These are phyloP conservation scores for Colletotrichum navitas DNA, from an alignment of 2,329 filamentous ascomycete genomes.

Conservation along the genomic window DNA sequence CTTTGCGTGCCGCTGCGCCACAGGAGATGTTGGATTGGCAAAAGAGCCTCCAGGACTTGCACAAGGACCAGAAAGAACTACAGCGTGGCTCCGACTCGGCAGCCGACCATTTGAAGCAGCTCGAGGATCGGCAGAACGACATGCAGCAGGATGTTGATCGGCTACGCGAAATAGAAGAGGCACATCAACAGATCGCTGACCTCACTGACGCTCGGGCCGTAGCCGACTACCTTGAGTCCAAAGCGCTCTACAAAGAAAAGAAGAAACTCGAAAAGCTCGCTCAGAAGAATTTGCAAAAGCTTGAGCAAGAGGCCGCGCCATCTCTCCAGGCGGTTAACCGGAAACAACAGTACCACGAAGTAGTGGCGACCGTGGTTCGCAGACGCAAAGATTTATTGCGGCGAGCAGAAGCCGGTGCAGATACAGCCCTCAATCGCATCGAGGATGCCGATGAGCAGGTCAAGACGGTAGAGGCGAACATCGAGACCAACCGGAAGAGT, in stretches of 20 bases:
- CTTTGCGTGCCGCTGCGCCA: slow-evolving; percentile 87
- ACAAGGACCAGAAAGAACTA: slow-evolving; percentile 75
- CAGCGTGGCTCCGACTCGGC: slow-evolving; percentile 70
- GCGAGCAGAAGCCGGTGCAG: slow-evolving; percentile 64
- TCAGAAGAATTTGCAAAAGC: slow-evolving; percentile 66
- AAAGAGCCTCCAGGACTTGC: slow-evolving; percentile 76
- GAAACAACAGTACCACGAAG: slow-evolving; percentile 75
- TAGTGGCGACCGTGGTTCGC: slow-evolving; percentile 67
- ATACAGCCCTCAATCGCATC: slow-evolving; percentile 57
- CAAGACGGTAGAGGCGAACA: slow-evolving; percentile 54
- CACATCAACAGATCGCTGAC: slow-evolving; percentile 73
- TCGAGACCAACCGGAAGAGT: slow-evolving; percentile 64
- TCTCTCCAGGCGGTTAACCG: slow-evolving; percentile 75
- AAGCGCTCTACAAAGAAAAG: slow-evolving; percentile 60
- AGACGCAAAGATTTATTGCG: slow-evolving; percentile 67
- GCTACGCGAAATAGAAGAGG: slow-evolving; percentile 79
- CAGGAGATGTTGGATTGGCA: slow-evolving; percentile 86
- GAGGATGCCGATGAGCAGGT: slow-evolving; percentile 48
- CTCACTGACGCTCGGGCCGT: slow-evolving; percentile 76
- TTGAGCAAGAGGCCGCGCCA: slow-evolving; percentile 74
- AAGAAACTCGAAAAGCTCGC: slow-evolving; percentile 69
- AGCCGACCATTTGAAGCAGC: slow-evolving; percentile 71
- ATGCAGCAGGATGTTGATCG: slow-evolving; percentile 87
- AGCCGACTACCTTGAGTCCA: slow-evolving; percentile 71
- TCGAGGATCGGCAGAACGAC: slow-evolving; percentile 79